Conservation (phyloP, 2,329 filamentous ascomycete species). For the Sclerotinia minor region DNA sequence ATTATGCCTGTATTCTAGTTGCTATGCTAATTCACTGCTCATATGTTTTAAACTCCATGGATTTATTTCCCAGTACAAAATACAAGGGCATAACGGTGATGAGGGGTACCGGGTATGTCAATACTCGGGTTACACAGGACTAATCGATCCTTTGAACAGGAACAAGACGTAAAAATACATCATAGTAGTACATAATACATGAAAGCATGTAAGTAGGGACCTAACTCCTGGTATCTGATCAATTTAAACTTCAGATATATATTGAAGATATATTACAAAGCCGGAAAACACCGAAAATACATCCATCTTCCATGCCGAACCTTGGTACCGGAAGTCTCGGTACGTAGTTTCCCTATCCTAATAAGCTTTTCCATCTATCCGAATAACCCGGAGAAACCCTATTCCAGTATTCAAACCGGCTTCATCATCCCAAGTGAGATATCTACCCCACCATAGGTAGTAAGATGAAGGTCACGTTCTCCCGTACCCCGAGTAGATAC, state of each 20-base stretch:
- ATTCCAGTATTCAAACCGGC: background rate
- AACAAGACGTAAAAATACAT: background rate
- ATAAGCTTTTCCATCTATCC: background rate
- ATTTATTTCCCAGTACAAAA: background rate
- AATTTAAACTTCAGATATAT: background rate
- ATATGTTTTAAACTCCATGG: no score
- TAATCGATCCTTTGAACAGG: background rate
- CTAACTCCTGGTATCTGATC: background rate
- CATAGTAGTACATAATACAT: conserved; percentile 5
- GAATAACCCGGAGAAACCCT: background rate
- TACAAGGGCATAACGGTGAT: background rate
- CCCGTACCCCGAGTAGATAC: conserved; percentile 1
- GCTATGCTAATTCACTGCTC: background rate
- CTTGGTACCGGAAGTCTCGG: conserved; percentile 3
- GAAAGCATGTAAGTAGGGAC: conserved; percentile 8
- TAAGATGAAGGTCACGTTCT: conserved; percentile 5
- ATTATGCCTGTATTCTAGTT: background rate
- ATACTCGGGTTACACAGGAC: conserved; percentile 6
- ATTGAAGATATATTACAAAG: background rate
- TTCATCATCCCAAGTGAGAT: background rate
- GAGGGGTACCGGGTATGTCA: background rate
- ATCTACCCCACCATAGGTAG: no score
- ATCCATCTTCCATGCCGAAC: background rate
- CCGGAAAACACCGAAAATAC: background rate
- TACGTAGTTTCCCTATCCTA: background rate